Conservation (phyloP, 306 rosid genomes). For the Corylus heterophylla region DNA sequence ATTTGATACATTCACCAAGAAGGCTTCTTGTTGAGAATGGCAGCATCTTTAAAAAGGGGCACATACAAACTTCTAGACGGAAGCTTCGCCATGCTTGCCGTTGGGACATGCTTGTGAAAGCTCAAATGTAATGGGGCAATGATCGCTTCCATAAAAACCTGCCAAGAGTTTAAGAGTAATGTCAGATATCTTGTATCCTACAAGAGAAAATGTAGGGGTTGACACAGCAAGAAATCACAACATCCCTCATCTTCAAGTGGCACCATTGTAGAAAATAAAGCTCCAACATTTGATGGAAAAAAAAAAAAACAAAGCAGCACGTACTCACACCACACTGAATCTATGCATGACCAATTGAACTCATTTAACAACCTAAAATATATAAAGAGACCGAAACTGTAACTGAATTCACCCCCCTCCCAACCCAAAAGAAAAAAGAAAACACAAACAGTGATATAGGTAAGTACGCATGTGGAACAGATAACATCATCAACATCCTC, state of each 20-base stretch:
- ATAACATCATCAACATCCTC: neutral
- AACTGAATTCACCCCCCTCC: neutral
- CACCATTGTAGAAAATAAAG: neutral
- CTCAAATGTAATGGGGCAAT: conserved; percentile 83
- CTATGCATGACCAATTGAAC: neutral
- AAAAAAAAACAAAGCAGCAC: conserved; percentile 3
- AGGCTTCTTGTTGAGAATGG: neutral
- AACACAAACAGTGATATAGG: neutral
- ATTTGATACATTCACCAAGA: neutral
- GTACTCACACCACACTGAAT: neutral
- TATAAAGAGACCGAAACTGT: neutral
- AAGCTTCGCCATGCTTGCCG: conserved; percentile 36
- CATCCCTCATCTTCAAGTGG: conserved; percentile 1
- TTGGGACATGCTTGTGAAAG: conserved; percentile 53
- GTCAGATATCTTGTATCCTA: neutral
- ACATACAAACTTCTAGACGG: conserved; percentile 22
- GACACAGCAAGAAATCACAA: neutral
- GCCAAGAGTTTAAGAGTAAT: conserved; percentile 32
- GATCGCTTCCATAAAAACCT: conserved; percentile 97
- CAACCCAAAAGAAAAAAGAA: neutral
- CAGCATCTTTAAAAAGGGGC: neutral
- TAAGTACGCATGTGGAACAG: neutral
- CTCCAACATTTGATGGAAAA: neutral
- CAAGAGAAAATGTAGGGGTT: neutral
- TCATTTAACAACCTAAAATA: neutral